Conservation (phyloP, 225 moss, liverwort and hornwort genomes). For the Physcomitrellopsis africana region DNA sequence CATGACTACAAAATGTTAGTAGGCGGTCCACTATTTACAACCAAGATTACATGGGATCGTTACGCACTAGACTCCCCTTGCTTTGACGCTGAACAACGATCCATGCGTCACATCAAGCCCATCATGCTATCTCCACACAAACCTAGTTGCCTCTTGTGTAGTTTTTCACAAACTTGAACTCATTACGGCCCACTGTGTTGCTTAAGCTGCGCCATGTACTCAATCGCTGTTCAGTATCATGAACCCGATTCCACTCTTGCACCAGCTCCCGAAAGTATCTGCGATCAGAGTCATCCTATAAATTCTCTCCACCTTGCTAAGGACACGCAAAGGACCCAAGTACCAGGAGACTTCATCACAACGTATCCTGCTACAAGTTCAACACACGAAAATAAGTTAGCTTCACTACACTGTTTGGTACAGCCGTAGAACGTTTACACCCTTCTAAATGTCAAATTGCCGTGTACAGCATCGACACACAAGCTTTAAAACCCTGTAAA, state of each 20-base stretch:
- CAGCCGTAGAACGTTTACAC: not conserved
- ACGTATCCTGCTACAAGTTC: not conserved
- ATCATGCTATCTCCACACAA: not conserved
- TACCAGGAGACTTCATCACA: not conserved
- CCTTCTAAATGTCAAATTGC: not conserved
- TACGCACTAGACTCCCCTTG: slow-evolving; percentile 25
- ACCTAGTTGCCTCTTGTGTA: not conserved
- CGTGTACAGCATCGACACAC: not conserved
- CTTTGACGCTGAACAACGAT: slow-evolving; percentile 11
- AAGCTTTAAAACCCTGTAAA: not conserved
- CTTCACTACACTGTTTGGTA: not conserved
- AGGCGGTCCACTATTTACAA: not conserved
- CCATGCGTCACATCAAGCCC: not conserved
- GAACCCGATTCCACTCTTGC: not conserved
- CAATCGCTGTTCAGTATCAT: no score
- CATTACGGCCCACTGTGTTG: not conserved
- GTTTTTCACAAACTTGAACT: not conserved
- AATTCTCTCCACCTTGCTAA: slow-evolving; percentile 5
- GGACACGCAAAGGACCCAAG: not conserved
- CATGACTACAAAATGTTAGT: slow-evolving; percentile 23
- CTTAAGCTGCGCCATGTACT: not conserved
- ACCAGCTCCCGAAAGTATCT: slow-evolving; percentile 20
- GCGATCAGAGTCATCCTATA: not conserved
- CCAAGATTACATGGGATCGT: not conserved
- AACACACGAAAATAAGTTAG: not conserved